Conservation (phyloP, 352 stramenopile genomes). For the Phytophthora pistaciae region DNA sequence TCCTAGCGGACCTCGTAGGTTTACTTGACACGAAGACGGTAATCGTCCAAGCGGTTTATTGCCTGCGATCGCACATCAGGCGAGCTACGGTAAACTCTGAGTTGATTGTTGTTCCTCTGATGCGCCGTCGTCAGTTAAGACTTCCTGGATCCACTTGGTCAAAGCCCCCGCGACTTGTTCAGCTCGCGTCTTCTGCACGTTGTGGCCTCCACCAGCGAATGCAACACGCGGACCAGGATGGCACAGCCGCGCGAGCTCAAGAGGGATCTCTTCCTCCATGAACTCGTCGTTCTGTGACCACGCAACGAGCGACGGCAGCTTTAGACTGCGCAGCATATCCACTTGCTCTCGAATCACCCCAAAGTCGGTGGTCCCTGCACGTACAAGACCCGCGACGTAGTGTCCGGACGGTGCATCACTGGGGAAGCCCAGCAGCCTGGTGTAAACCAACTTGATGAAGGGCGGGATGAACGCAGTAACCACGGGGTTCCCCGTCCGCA, state of each 20-base stretch:
- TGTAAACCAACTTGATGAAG: constrained; percentile 51
- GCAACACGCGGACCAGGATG: constrained; percentile 44
- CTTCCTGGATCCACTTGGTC: constrained; percentile 30
- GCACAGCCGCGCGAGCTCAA: constrained; percentile 42
- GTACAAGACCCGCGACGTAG: constrained; percentile 51
- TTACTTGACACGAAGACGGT: constrained; percentile 3
- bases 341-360: constrained; percentile 43
- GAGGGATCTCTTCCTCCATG: constrained; percentile 52
- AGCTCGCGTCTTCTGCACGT: constrained; percentile 69
- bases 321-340: constrained; percentile 7
- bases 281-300: constrained; percentile 60
- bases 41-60: constrained; percentile 3
- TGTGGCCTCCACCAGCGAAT: constrained; percentile 57
- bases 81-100: constrained; percentile 16
- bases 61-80: not conserved
- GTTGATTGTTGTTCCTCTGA: constrained; percentile 3
- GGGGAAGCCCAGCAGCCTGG: constrained; percentile 43
- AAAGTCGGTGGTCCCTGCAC: constrained; percentile 58
- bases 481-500: constrained; percentile 32
- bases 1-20: too few species aligned
- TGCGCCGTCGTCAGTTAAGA: constrained; percentile 20
- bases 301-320: constrained; percentile 47
- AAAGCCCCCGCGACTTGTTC: constrained; percentile 37
- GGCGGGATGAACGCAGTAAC: constrained; percentile 15
- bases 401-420: constrained; percentile 32